Percentiles rank a stretch among this genome's conserved stretches.
Evolutionary conservation across 2,329 filamentous ascomycete species (phyloP).

Genomic region (Aspergillus sp.): DNA sequence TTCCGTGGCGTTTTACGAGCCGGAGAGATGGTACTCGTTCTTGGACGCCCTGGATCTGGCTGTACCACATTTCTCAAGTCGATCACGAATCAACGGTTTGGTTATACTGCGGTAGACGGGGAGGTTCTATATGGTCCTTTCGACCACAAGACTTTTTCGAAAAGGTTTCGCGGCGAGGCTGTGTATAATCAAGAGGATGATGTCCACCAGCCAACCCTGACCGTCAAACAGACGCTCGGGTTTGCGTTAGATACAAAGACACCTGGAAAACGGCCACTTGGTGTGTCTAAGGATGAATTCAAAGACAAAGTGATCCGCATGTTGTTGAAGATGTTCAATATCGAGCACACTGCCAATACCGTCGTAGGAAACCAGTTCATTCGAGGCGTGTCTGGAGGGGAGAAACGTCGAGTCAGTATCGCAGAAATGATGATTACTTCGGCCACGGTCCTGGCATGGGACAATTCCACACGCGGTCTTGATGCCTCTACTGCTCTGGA

Average conservation of each 20-base stretch:
- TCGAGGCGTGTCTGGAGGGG: constrained; percentile 75
- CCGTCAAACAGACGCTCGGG: constrained; percentile 80
- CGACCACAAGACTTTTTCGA: constrained; percentile 64
- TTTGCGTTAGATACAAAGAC: constrained; percentile 86
- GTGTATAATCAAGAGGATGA: constrained; percentile 88
- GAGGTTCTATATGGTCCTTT: constrained; percentile 41
- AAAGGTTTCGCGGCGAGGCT: constrained; percentile 30
- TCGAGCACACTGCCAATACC: constrained; percentile 82
- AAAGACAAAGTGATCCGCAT: constrained; percentile 72
- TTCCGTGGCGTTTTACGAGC: constrained; percentile 60
- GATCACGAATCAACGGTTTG: constrained; percentile 74
- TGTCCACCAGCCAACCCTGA: constrained; percentile 79
- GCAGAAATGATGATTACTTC: constrained; percentile 79
- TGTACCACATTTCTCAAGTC: constrained; percentile 86
- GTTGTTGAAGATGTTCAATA: constrained; percentile 89
- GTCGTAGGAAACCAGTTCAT: constrained; percentile 81
- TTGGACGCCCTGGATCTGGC: constrained; percentile 39
- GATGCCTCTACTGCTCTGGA: constrained; percentile 68
- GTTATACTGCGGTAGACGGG: constrained; percentile 33
- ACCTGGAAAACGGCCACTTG: constrained; percentile 74
- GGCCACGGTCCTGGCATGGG: constrained; percentile 71
- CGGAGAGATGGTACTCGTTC: constrained; percentile 54
- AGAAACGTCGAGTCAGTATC: constrained; percentile 78
- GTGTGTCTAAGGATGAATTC: constrained; percentile 71
- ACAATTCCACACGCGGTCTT: constrained; percentile 70